Percentiles rank a stretch among this genome's conserved stretches.
Conservation (phyloP, 306 rosid species). For the Inga laurina region DNA sequence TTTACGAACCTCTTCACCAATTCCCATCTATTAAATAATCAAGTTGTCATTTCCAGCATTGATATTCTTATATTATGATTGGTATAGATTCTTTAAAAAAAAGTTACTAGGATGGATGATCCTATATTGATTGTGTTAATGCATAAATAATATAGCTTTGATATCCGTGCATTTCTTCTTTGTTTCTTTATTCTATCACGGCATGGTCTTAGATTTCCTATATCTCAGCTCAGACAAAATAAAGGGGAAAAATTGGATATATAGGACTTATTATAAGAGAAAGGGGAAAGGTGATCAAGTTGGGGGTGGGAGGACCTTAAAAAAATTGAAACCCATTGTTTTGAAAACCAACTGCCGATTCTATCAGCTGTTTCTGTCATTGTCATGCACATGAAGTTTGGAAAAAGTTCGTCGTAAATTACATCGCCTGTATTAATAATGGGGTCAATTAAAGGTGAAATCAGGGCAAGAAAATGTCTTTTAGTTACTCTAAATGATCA, state of each 20-base stretch:
- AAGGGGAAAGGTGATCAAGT: neutral
- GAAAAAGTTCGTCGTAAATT: conserved; percentile 20
- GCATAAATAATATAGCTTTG: neutral
- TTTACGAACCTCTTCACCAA: neutral
- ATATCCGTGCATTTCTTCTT: neutral
- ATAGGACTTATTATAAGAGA: neutral
- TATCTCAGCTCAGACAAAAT: neutral
- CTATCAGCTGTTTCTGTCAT: neutral
- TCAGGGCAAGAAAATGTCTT: neutral
- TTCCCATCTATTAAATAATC: neutral
- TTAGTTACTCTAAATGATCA: neutral
- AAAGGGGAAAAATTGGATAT: neutral
- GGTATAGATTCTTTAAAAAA: neutral
- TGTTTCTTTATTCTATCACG: neutral
- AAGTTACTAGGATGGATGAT: neutral
- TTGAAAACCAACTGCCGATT: neutral
- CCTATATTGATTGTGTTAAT: neutral
- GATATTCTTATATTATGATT: neutral
- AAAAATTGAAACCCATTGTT: neutral
- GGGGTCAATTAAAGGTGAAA: conserved; percentile 27
- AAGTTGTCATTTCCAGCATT: neutral
- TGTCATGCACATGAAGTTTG: neutral
- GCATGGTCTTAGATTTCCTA: neutral
- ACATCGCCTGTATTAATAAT: neutral
- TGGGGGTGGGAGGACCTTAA: neutral